Conservation (phyloP, 1,284 basidiomycete species). For the Ustilago shanxiensis region DNA sequence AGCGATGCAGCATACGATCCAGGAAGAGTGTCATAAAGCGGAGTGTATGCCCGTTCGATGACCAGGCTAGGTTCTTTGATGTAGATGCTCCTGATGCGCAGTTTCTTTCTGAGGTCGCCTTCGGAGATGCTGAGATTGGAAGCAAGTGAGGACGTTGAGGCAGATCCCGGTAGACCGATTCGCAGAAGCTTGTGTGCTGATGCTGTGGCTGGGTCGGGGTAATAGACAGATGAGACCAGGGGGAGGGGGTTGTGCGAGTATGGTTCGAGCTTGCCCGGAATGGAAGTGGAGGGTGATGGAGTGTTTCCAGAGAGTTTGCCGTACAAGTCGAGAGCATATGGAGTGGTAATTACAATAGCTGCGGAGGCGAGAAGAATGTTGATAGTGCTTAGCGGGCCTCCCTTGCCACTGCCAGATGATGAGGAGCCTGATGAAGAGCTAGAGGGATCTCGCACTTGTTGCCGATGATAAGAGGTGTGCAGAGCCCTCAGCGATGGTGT, state of each 20-base stretch:
- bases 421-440: constrained; percentile 9
- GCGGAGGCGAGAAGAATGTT: constrained; percentile 33
- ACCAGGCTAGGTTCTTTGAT: constrained; percentile 56
- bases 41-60: constrained; percentile 61
- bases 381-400: constrained; percentile 8
- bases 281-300: constrained; percentile 16
- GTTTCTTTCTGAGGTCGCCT: constrained; percentile 4
- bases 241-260: constrained; percentile 28
- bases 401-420: not conserved
- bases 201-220: constrained; percentile 17
- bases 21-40: constrained; percentile 46
- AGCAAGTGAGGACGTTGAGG: not conserved
- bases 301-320: constrained; percentile 12
- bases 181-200: constrained; percentile 37
- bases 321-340: constrained; percentile 23
- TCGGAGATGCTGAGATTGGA: not conserved
- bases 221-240: constrained; percentile 19
- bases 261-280: constrained; percentile 35
- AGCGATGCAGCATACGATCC: constrained; percentile 21
- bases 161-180: constrained; percentile 22
- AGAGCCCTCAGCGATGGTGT: not conserved
- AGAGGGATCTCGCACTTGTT: not conserved
- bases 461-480: constrained; percentile 17
- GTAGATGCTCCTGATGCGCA: constrained; percentile 44
- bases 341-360: constrained; percentile 17